Evolutionary conservation across 352 stramenopile species (phyloP).

Genomic region (Pilasporangium apinafurcum): DNA sequence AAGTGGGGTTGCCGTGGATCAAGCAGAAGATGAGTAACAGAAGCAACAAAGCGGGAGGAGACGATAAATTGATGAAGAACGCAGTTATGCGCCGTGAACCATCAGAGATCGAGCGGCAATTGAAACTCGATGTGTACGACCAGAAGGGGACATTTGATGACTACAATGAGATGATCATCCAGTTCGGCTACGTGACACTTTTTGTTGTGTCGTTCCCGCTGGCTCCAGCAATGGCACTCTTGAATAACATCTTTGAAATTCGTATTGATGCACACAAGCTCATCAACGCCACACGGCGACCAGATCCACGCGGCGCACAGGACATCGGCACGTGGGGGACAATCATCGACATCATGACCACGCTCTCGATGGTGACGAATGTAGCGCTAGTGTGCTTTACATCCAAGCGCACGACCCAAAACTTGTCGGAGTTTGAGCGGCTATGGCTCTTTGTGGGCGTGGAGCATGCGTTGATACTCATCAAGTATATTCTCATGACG

Average conservation of each 20-base stretch:
- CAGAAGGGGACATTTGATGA: conserved; percentile 76
- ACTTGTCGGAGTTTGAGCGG: conserved; percentile 33
- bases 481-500: conserved; percentile 67
- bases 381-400: conserved; percentile 92
- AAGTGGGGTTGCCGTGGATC: conserved; percentile 68
- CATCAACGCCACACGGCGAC: conserved; percentile 59
- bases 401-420: conserved; percentile 48
- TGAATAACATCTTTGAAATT: conserved; percentile 93
- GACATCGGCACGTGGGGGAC: conserved; percentile 92
- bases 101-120: conserved; percentile 52
- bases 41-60: conserved; percentile 1
- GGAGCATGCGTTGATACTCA: conserved; percentile 52
- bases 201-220: conserved; percentile 92
- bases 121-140: conserved; percentile 62
- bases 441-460: conserved; percentile 61
- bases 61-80: conserved; percentile 27
- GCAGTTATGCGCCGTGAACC: conserved; percentile 17
- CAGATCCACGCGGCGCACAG: conserved; percentile 67
- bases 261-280: conserved; percentile 87
- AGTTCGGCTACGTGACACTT: conserved; percentile 90
- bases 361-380: conserved; percentile 89
- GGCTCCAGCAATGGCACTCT: conserved; percentile 78
- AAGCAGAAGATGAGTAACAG: conserved; percentile 37
- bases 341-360: conserved; percentile 87
- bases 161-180: conserved; percentile 88